Evolutionary conservation across 768 basidiomycete genomes (phyloP).

Genomic region (Leccinellum albellum): DNA sequence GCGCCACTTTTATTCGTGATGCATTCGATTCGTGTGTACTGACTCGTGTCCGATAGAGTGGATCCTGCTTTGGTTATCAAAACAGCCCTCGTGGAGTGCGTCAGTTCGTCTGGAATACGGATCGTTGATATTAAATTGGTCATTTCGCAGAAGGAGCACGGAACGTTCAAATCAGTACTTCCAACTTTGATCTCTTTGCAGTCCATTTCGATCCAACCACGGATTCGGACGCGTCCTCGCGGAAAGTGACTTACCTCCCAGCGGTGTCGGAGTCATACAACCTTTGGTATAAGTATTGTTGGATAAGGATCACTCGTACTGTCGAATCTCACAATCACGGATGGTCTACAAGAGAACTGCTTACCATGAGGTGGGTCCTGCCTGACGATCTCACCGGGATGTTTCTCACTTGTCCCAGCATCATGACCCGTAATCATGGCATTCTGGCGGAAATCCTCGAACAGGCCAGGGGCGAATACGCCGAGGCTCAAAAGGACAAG

Average conservation of each 20-base stretch:
- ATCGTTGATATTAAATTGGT: neutral
- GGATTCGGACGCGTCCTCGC: slow-evolving; percentile 19
- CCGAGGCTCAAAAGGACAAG: slow-evolving; percentile 46
- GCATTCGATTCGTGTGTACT: neutral
- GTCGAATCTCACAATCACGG: slow-evolving; percentile 16
- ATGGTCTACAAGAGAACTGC: slow-evolving; percentile 19
- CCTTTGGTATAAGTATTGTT: slow-evolving; percentile 32
- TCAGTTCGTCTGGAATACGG: neutral
- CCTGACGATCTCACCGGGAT: neutral
- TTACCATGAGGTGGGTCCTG: slow-evolving; percentile 21
- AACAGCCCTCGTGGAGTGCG: slow-evolving; percentile 58
- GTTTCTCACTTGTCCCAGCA: slow-evolving; percentile 32
- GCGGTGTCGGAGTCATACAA: slow-evolving; percentile 32
- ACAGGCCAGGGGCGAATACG: slow-evolving; percentile 51
- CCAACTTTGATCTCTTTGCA: slow-evolving; percentile 31
- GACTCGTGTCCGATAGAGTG: slow-evolving; percentile 42
- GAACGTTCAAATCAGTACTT: slow-evolving; percentile 49
- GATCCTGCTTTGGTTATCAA: slow-evolving; percentile 68
- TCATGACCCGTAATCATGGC: slow-evolving; percentile 44
- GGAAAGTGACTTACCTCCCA: slow-evolving; percentile 35
- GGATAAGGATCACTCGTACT: slow-evolving; percentile 28
- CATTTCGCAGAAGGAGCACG: slow-evolving; percentile 36
- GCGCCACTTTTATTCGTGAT: slow-evolving; percentile 18
- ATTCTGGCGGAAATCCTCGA: slow-evolving; percentile 51
- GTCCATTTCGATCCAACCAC: slow-evolving; percentile 20